phyloP scores from a whole-genome alignment of 208 protist species.

The Trypanosomatidae sp. region DNA sequence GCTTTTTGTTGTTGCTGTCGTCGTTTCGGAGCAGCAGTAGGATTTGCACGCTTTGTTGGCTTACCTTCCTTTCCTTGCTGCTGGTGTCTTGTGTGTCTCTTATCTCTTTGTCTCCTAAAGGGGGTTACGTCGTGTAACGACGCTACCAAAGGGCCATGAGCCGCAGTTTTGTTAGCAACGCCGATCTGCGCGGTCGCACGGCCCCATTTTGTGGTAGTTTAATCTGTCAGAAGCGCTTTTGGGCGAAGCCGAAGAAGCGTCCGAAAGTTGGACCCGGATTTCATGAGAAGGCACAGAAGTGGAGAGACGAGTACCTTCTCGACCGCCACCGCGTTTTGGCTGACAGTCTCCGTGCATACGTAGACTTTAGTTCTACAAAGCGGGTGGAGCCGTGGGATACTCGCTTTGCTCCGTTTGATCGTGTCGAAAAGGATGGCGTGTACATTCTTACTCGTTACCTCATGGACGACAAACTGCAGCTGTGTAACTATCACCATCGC shows the following conservation, averaged over 20 bases:
- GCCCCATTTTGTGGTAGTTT: conserved; percentile 24
- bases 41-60: neutral
- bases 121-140: neutral
- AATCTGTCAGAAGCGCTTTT: conserved; percentile 70
- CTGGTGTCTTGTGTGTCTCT: conserved; percentile 15
- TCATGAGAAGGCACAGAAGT: conserved; percentile 90
- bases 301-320: conserved; percentile 86
- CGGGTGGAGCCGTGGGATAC: conserved; percentile 90
- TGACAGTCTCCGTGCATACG: conserved; percentile 85
- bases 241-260: conserved; percentile 88
- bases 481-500: conserved; percentile 89
- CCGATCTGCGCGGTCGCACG: conserved; percentile 47
- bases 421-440: conserved; percentile 89
- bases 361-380: conserved; percentile 86
- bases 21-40: neutral
- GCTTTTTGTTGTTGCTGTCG: neutral
- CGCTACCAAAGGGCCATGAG: conserved; percentile 23
- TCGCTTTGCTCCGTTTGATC: conserved; percentile 89
- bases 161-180: conserved; percentile 61
- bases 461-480: conserved; percentile 92
- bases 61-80: neutral
- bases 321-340: conserved; percentile 86
- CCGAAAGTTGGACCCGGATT: conserved; percentile 88
- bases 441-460: conserved; percentile 82
- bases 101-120: neutral